Conservation (phyloP, 805 yeast species). For the Schizosaccharomyces osmophilus region DNA sequence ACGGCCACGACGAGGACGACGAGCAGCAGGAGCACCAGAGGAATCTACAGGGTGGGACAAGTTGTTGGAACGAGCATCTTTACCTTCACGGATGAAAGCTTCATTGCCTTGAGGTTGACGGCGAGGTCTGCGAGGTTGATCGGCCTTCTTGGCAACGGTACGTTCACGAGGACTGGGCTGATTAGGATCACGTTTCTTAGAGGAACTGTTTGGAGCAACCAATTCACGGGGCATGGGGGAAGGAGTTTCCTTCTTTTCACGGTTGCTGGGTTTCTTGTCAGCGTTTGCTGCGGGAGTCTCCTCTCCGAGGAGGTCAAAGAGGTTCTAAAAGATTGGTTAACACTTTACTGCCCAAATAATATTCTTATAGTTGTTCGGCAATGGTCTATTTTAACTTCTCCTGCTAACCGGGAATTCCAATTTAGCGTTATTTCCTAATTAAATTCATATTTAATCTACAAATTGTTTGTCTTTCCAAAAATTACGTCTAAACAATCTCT, state of each 20-base stretch:
- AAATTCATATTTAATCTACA: no score
- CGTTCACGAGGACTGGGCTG: slow-evolving; percentile 2
- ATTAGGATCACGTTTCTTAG: not conserved
- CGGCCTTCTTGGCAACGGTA: not conserved
- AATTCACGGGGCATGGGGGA: not conserved
- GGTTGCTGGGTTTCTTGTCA: not conserved
- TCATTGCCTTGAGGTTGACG: not conserved
- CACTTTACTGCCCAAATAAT: no score
- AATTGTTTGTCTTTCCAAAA: no score
- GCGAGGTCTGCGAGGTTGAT: not conserved
- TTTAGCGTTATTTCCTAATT: no score
- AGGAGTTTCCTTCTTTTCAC: not conserved
- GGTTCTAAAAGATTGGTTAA: not conserved
- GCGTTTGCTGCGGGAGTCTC: not conserved
- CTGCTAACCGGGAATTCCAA: no score
- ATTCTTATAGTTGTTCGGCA: no score
- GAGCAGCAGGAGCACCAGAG: not conserved
- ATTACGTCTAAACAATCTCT: no score
- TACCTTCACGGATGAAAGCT: not conserved
- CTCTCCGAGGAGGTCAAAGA: slow-evolving; percentile 1
- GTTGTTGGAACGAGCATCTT: not conserved
- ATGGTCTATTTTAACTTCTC: no score
- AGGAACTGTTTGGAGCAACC: not conserved
- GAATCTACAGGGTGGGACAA: not conserved
- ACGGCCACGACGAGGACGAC: slow-evolving; percentile 3